Evolutionary conservation across 2,329 filamentous ascomycete genomes (phyloP), one percentile per base, ranked within the genome.

Genomic region (Penicillium sp.): DNA sequence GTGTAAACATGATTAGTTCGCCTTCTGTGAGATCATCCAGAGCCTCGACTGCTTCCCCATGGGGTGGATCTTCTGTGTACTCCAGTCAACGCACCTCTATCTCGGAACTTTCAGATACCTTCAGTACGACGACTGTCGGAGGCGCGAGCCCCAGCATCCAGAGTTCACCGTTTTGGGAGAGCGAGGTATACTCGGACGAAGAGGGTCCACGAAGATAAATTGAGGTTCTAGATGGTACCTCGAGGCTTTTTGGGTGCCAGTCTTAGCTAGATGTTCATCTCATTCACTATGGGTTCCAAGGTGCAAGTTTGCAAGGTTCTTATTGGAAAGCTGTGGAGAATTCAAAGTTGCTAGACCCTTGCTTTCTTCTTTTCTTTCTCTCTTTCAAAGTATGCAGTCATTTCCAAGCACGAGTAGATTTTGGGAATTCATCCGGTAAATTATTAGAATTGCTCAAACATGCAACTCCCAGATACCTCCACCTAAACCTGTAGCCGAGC

Each of bases 401-500:
- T 18, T 18, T 18, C 18, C 2, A 18, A 18, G 18, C 18, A 18
- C 18, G 18, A 18, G 2, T 18, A 18, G 18, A 18, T 18, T 18
- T 18, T 18, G 18, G 18, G 18, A 18, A 18, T 18, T 18, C 18
- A 18, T 18, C 18, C 18, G 2, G 18, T 18, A 18, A 18, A 18
- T 18, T 18, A 18, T 18, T 27, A 27, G 24, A 27, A 6, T 8
- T 27, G 24, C 39, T 22, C 70, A 34, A 75, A 70, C 45, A 21
- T 50, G 22, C 10, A 60, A 21, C 36, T 55, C 29, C 55, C 57
- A 60, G 14, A 11, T 45, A 13, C 55, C 57, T 29, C 57, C 57
- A 16, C 27, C 21, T 36, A 57, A 27, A 2, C 43, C 47, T 3
- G 46, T 46, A 5, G 48, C 53, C 7, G 8, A 27, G 14, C 57